A percentile compares a stretch with the other conserved stretches of the same genome.
These are phyloP conservation scores for Saccharomycopsis fibuligera DNA, from an alignment of 805 yeast genomes.

Conservation along the genomic window DNA sequence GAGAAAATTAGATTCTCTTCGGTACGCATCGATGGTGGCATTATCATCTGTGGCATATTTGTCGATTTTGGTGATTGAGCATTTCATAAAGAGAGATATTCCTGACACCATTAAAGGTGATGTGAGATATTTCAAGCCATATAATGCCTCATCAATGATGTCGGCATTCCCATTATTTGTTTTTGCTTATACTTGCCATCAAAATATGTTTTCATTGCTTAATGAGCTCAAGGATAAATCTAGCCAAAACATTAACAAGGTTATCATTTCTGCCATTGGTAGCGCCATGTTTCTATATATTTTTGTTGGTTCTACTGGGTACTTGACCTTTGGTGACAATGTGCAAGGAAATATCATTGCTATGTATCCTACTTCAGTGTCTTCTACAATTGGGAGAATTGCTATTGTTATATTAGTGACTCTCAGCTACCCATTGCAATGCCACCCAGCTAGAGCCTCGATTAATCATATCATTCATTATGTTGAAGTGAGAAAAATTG, in stretches of 20 bases:
- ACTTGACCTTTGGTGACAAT: constrained; percentile 76
- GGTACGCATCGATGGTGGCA: constrained; percentile 81
- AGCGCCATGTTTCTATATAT: constrained; percentile 59
- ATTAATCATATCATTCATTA: constrained; percentile 64
- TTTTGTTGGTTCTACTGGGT: constrained; percentile 74
- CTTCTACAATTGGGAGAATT: constrained; percentile 73
- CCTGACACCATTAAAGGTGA: constrained; percentile 41
- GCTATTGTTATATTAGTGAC: constrained; percentile 77
- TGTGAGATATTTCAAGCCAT: constrained; percentile 43
- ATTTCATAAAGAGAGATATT: constrained; percentile 55
- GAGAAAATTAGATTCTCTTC: constrained; percentile 71
- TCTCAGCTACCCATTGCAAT: constrained; percentile 82
- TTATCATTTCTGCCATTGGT: constrained; percentile 49
- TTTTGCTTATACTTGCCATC: constrained; percentile 94
- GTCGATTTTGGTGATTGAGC: constrained; percentile 65
- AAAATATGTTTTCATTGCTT: constrained; percentile 84
- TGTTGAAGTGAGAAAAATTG: constrained; percentile 24
- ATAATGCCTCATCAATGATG: constrained; percentile 41
- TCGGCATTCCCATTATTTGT: constrained; percentile 85
- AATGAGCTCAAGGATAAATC: constrained; percentile 67
- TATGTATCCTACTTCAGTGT: constrained; percentile 57
- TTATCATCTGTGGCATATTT: constrained; percentile 74
- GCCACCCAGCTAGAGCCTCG: constrained; percentile 86
- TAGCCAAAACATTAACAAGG: constrained; percentile 36
- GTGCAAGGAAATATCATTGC: constrained; percentile 76